A percentile compares a stretch with the other conserved stretches of the same genome.
Conservation (phyloP, 2,329 filamentous ascomycete genomes). For the Colletotrichum brevisporum region DNA sequence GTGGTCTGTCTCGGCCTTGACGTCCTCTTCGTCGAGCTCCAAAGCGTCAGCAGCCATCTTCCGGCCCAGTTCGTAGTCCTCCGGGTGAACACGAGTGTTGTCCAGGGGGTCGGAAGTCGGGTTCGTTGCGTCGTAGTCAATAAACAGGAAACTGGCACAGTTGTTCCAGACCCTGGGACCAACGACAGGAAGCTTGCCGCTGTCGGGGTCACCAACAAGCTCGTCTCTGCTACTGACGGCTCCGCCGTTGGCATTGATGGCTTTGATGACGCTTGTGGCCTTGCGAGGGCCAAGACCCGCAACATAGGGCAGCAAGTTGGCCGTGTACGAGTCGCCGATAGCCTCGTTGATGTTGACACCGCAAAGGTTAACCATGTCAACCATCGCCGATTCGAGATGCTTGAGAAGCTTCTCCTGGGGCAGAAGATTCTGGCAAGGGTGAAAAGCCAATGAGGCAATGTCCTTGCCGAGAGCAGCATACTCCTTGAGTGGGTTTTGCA, state of each 20-base stretch:
- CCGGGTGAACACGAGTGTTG: conserved; percentile 96
- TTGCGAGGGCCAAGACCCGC: conserved; percentile 94
- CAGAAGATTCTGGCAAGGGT: conserved; percentile 89
- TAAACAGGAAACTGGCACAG: conserved; percentile 94
- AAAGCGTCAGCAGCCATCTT: conserved; percentile 99
- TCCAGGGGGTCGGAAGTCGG: conserved; percentile 91
- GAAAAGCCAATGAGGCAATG: conserved; percentile 87
- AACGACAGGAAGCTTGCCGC: conserved; percentile 82
- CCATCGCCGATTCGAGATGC: conserved; percentile 94
- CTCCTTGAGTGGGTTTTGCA: conserved; percentile 96
- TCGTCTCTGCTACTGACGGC: conserved; percentile 87
- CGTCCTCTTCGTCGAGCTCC: conserved; percentile 96
- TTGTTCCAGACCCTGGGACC: conserved; percentile 95
- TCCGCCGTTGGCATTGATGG: conserved; percentile 92
- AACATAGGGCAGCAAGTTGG: conserved; percentile 90
- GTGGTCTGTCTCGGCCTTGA: conserved; percentile 93
- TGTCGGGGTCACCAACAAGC: conserved; percentile 88
- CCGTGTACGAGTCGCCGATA: conserved; percentile 83
- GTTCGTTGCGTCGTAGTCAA: conserved; percentile 88
- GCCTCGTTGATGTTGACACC: conserved; percentile 97
- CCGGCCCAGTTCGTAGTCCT: conserved; percentile 97
- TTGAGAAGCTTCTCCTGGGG: conserved; percentile 89
- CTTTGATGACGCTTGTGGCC: conserved; percentile 79
- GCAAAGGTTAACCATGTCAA: conserved; percentile 97
- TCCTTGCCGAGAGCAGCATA: conserved; percentile 94